phyloP scores from a whole-genome alignment of 2,329 filamentous ascomycete species.

The Phaeosphaeriaceae sp. region DNA sequence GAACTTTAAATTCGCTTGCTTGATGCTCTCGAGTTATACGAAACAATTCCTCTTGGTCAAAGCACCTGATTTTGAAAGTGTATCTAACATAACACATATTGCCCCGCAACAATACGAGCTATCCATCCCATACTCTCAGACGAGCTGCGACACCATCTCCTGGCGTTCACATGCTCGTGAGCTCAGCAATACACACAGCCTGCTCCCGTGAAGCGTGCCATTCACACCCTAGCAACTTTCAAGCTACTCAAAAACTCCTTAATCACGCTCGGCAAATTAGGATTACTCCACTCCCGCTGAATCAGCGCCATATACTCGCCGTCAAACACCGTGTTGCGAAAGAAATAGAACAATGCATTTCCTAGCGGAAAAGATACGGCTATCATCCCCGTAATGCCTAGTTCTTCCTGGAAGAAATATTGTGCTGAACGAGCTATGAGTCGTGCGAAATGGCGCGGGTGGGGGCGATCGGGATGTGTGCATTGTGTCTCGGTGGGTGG shows the following conservation, averaged over 20 bases:
- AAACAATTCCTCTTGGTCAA: too few species aligned
- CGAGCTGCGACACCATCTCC: too few species aligned
- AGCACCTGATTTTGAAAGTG: too few species aligned
- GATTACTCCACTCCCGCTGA: slow-evolving; percentile 16
- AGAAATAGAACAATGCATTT: slow-evolving; percentile 25
- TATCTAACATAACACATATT: too few species aligned
- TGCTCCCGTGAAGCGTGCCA: too few species aligned
- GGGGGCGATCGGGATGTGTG: slow-evolving; percentile 20
- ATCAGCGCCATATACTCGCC: slow-evolving; percentile 21
- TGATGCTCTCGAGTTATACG: too few species aligned
- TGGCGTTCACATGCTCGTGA: too few species aligned
- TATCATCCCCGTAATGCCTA: slow-evolving; percentile 27
- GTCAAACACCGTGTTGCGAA: slow-evolving; percentile 17
- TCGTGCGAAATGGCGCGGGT: slow-evolving; percentile 30
- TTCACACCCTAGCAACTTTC: too few species aligned
- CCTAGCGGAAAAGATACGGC: slow-evolving; percentile 30
- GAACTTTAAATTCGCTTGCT: too few species aligned
- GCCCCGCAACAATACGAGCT: too few species aligned
- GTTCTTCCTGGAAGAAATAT: slow-evolving; percentile 32
- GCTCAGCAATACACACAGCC: too few species aligned
- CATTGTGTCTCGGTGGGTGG: slow-evolving; percentile 7
- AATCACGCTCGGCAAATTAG: slow-evolving; percentile 25
- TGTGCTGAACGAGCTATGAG: slow-evolving; percentile 27
- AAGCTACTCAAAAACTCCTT: slow-evolving; percentile 32
- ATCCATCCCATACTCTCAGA: too few species aligned